Evolutionary conservation across 2,329 filamentous ascomycete species (phyloP), one percentile per base, ranked within the genome.

Genomic region (Coniochaeta ligniaria): DNA sequence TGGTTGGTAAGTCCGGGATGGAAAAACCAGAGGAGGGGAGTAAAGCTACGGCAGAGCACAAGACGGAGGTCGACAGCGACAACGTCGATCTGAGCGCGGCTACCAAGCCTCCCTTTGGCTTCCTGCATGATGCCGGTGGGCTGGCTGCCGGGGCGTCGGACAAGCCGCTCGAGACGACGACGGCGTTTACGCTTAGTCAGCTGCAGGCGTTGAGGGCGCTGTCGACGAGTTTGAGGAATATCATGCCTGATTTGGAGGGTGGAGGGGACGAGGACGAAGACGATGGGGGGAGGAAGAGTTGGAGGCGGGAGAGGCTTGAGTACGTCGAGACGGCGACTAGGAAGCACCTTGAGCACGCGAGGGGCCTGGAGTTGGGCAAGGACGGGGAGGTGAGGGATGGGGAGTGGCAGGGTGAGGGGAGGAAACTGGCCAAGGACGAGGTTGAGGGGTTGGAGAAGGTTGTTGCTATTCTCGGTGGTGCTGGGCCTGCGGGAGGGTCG

Each of bases 251-350:
- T 62, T 75, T 96, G 31, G 73, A 59, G 60, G 31, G 58, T 57
- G 60, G 63, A 14, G 63, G 65, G 1, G 69, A 73, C 3, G 70
- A 72, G 31, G 73, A 73, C 3, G 70, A 71, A 33, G 63, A 66
- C 64, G 64, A 70, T 58, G 69, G 17, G 69, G 74, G 62, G 20
- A 69, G 78, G 59, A 79, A 81, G 69, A 82, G 81, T 54, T 90
- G 86, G 77, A 82, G 87, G 43, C 83, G 86, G 59, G 87, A 95
- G 71, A 80, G 94, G 62, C 81, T 88, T 60, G 83, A 89, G 65
- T 98, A 98, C 71, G 87, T 98, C 57, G 93, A 97, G 74, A 83
- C 83, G 59, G 87, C 92, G 68, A 90, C 91, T 58, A 80, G 85
- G 66, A 82, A 89, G 62, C 90, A 96, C 71, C 77, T 97, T 45